Evolutionary conservation across 2,329 filamentous ascomycete genomes (phyloP).

Genomic region (Camptophora hylomeconis): DNA sequence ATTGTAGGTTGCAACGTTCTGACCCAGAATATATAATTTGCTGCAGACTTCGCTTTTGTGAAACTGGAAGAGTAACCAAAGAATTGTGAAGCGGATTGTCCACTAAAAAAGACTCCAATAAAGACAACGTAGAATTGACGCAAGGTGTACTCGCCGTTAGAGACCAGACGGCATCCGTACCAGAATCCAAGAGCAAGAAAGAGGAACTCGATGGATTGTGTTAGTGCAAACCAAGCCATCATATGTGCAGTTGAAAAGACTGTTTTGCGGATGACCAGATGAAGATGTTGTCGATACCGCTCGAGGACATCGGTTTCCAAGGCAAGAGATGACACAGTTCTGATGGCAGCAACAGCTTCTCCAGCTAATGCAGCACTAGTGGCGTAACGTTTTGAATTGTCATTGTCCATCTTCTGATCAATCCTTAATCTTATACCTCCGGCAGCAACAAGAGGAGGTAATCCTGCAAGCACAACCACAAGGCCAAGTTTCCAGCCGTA

Average conservation of each 20-base stretch:
- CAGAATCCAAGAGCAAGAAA: slow-evolving; percentile 29
- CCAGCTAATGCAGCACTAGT: slow-evolving; percentile 23
- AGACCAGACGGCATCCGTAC: slow-evolving; percentile 52
- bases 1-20: slow-evolving; percentile 29
- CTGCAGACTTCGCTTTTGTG: slow-evolving; percentile 37
- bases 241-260: slow-evolving; percentile 17
- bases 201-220: slow-evolving; percentile 22
- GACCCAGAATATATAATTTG: slow-evolving; percentile 41
- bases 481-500: slow-evolving; percentile 39
- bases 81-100: slow-evolving; percentile 19
- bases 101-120: slow-evolving; percentile 28
- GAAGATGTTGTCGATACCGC: slow-evolving; percentile 12
- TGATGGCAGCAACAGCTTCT: slow-evolving; percentile 7
- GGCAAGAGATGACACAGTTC: slow-evolving; percentile 5
- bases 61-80: slow-evolving; percentile 30
- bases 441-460: slow-evolving; percentile 31
- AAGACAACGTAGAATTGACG: slow-evolving; percentile 32
- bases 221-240: slow-evolving; percentile 20
- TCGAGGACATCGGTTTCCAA: slow-evolving; percentile 3
- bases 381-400: slow-evolving; percentile 31
- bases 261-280: slow-evolving; percentile 15
- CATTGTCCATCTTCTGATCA: slow-evolving; percentile 33
- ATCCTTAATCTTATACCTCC: slow-evolving; percentile 37
- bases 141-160: slow-evolving; percentile 30
- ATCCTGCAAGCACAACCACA: slow-evolving; percentile 31